Conservation (phyloP, 2,329 filamentous ascomycete genomes). For the Neonectria sp. region DNA sequence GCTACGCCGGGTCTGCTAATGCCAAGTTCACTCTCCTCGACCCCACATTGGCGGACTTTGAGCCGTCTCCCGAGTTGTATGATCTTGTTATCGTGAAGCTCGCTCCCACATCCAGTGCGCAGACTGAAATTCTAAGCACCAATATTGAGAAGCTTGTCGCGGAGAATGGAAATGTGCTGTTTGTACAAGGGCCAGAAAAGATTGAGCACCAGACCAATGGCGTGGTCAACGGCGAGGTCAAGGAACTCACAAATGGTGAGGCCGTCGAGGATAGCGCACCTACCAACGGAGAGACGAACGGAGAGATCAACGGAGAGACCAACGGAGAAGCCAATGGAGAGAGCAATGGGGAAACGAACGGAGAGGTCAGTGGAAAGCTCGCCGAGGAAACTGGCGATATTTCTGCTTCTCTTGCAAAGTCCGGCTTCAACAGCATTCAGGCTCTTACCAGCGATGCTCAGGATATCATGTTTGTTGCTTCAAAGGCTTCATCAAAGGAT, state of each 20-base stretch:
- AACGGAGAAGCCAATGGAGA: neutral
- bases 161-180: conserved; percentile 7
- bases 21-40: conserved; percentile 19
- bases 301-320: no score
- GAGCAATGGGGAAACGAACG: neutral
- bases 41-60: neutral
- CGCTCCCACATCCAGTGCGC: neutral
- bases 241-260: neutral
- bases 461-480: neutral
- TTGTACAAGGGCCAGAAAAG: neutral
- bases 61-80: conserved; percentile 4
- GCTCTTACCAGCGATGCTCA: neutral
- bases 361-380: neutral
- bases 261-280: neutral
- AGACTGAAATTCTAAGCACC: neutral
- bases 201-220: neutral
- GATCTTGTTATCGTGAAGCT: conserved; percentile 11
- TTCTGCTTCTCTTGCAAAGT: neutral
- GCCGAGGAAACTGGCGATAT: neutral
- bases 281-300: neutral
- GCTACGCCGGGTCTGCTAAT: conserved; percentile 10
- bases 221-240: neutral
- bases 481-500: neutral
- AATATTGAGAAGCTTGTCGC: conserved; percentile 8
- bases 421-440: conserved; percentile 1